Evolutionary conservation across 225 moss, liverwort and hornwort genomes (phyloP).

Genomic region (Climacium dendroides): DNA sequence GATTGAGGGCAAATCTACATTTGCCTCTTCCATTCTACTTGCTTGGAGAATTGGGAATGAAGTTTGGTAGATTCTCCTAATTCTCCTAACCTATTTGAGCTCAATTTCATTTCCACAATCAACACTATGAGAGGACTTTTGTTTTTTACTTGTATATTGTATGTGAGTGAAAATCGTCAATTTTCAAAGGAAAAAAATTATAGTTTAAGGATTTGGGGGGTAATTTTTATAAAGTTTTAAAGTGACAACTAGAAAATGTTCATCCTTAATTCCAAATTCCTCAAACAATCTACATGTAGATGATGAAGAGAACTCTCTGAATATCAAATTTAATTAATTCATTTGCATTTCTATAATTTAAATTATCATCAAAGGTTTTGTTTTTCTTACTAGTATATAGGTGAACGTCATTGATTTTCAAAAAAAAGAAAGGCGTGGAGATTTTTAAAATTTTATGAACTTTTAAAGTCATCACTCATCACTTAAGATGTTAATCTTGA

Average conservation of each 20-base stretch:
- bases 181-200: neutral
- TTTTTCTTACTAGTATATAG: too few species aligned
- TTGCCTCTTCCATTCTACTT: neutral
- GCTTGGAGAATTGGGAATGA: neutral
- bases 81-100: neutral
- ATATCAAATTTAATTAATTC: neutral
- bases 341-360: neutral
- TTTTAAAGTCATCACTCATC: too few species aligned
- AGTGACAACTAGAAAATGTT: neutral
- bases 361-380: accelerated
- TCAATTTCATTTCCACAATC: neutral
- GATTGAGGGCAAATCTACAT: neutral
- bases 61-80: neutral
- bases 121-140: accelerated
- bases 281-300: neutral
- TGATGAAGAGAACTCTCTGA: accelerated
- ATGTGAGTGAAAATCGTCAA: too few species aligned
- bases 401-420: too few species aligned
- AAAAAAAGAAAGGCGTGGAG: too few species aligned
- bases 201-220: accelerated
- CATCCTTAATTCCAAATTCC: accelerated
- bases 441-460: too few species aligned
- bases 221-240: neutral
- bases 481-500: too few species aligned
- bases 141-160: neutral